These are phyloP conservation scores for Nidularia pulvinata DNA, from an alignment of 768 basidiomycete genomes.

Conservation along the genomic window DNA sequence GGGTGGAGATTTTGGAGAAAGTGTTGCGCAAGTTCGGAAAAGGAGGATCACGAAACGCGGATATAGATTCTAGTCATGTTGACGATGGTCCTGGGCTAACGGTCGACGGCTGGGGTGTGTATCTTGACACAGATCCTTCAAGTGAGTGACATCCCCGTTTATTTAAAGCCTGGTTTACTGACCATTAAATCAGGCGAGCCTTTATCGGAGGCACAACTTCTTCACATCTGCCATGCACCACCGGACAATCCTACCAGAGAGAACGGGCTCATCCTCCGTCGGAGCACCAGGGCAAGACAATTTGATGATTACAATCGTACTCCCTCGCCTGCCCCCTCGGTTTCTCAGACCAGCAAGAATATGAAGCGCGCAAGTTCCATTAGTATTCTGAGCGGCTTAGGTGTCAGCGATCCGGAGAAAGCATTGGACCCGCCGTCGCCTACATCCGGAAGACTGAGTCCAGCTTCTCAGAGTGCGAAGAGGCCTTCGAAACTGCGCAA, in stretches of 20 bases:
- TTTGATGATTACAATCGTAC: slow-evolving; percentile 39
- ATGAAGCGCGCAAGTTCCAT: slow-evolving; percentile 94
- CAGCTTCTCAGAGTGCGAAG: slow-evolving; percentile 37
- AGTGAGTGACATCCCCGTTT: slow-evolving; percentile 33
- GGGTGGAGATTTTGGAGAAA: slow-evolving; percentile 85
- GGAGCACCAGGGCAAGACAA: slow-evolving; percentile 39
- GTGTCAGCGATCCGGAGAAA: slow-evolving; percentile 78
- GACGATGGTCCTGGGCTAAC: slow-evolving; percentile 71
- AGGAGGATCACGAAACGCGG: slow-evolving; percentile 38
- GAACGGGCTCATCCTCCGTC: slow-evolving; percentile 74
- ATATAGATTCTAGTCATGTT: slow-evolving; percentile 58
- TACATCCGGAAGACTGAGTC: slow-evolving; percentile 28
- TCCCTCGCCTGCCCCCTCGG: slow-evolving; percentile 24
- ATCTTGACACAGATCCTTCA: slow-evolving; percentile 56
- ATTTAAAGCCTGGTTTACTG: neutral
- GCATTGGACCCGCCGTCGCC: slow-evolving; percentile 63
- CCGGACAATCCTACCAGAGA: slow-evolving; percentile 80
- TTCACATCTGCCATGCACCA: slow-evolving; percentile 82
- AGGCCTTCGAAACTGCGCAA: slow-evolving; percentile 80
- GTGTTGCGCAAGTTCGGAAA: slow-evolving; percentile 92
- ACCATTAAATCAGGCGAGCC: slow-evolving; percentile 52
- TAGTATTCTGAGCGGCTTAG: slow-evolving; percentile 92
- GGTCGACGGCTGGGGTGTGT: slow-evolving; percentile 92
- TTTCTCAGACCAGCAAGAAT: slow-evolving; percentile 37
- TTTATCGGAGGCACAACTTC: slow-evolving; percentile 77